Conservation (phyloP, 805 yeast species). For the Wickerhamomyces chambardii region DNA sequence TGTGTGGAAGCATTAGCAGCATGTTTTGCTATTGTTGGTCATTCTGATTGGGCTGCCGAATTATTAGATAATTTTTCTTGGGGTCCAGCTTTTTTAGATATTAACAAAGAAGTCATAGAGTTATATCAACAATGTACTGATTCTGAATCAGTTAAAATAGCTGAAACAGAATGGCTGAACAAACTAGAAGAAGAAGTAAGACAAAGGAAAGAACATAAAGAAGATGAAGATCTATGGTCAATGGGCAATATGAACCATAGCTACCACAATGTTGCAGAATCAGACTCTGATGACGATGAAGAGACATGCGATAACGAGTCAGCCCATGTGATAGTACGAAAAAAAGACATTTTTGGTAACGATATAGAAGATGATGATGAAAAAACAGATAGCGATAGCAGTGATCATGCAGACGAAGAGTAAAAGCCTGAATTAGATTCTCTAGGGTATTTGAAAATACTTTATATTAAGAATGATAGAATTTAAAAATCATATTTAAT, state of each 20-base stretch:
- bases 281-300: slow-evolving; percentile 16
- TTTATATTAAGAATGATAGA: too few relatives aligned
- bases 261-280: slow-evolving; percentile 16
- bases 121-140: slow-evolving; percentile 77
- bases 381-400: slow-evolving; percentile 5
- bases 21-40: slow-evolving; percentile 91
- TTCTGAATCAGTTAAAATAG: slow-evolving; percentile 58
- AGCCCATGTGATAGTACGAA: too few relatives aligned
- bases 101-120: slow-evolving; percentile 71
- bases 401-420: slow-evolving; percentile 3
- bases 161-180: slow-evolving; percentile 69
- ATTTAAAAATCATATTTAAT: too few relatives aligned
- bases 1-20: slow-evolving; percentile 98
- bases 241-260: slow-evolving; percentile 67
- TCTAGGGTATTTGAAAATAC: neutral
- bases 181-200: slow-evolving; percentile 57
- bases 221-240: slow-evolving; percentile 61
- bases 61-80: slow-evolving; percentile 78
- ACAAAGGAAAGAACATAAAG: slow-evolving; percentile 46
- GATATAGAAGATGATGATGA: slow-evolving; percentile 7
- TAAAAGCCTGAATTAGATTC: slow-evolving; percentile 1
- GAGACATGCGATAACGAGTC: slow-evolving; percentile 12
- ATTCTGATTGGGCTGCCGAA: slow-evolving; percentile 77
- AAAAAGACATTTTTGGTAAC: too few relatives aligned
- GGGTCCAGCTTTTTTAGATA: slow-evolving; percentile 83